phyloP scores from a whole-genome alignment of 1,139 yeast genomes.

The Yamadazyma songkhlaensis region DNA sequence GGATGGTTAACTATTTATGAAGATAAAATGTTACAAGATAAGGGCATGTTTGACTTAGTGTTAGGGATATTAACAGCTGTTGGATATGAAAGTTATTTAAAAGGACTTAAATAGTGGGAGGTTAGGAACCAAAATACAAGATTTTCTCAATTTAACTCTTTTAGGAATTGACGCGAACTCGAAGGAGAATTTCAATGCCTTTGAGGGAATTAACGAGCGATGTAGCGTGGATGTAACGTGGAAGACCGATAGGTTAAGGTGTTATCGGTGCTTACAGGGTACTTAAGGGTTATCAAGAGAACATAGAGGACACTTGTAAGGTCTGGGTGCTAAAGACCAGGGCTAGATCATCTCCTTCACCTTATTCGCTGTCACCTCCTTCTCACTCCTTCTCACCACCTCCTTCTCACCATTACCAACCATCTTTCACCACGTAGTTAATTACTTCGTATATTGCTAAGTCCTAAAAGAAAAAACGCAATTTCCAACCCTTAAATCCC shows the following conservation, averaged over 20 bases:
- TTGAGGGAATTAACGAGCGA: neutral
- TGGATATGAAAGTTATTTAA: conserved; percentile 37
- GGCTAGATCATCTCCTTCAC: too few relatives aligned
- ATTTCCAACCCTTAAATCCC: neutral
- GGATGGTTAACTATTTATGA: conserved; percentile 68
- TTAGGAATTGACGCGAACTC: neutral
- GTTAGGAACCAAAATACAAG: neutral
- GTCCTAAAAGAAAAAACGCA: too few relatives aligned
- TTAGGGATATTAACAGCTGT: conserved; percentile 54
- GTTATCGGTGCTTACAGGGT: too few relatives aligned
- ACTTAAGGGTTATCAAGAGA: too few relatives aligned
- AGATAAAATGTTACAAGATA: conserved; percentile 27
- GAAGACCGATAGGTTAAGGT: too few relatives aligned
- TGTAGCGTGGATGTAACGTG: too few relatives aligned
- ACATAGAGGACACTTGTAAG: too few relatives aligned
- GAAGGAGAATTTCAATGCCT: neutral
- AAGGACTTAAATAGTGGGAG: neutral
- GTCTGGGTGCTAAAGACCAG: too few relatives aligned
- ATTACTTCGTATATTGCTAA: too few relatives aligned
- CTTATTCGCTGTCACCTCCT: too few relatives aligned
- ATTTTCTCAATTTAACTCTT: conserved; percentile 1
- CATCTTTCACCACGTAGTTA: too few relatives aligned
- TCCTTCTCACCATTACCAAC: too few relatives aligned
- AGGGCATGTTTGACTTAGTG: conserved; percentile 54
- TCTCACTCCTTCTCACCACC: neutral